Percentiles rank a stretch among this genome's conserved stretches.
These are phyloP conservation scores for Curvularia lunata DNA, from an alignment of 2,329 filamentous ascomycete genomes.

Conservation along the genomic window DNA sequence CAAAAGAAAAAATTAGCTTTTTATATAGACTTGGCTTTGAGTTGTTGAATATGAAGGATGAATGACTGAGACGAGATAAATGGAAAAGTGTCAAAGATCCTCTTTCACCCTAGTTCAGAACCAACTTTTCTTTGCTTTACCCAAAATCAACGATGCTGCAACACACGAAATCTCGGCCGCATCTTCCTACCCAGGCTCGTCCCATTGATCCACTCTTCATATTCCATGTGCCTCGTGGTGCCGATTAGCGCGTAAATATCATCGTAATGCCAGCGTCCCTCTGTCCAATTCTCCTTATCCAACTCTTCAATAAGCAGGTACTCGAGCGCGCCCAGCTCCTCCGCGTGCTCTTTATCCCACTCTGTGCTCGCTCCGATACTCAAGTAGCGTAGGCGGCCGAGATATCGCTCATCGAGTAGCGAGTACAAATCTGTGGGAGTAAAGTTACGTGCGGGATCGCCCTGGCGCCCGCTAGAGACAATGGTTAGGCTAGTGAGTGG, in stretches of 20 bases:
- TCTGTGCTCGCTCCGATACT: constrained; percentile 48
- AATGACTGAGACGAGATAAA: not conserved
- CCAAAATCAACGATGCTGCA: constrained; percentile 27
- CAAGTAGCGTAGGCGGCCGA: constrained; percentile 50
- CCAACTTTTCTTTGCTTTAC: not conserved
- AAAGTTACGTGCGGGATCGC: constrained; percentile 47
- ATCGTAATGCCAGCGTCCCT: constrained; percentile 45
- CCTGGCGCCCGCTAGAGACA: constrained; percentile 46
- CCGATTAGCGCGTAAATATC: constrained; percentile 11
- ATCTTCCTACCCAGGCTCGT: constrained; percentile 31
- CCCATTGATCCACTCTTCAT: constrained; percentile 31
- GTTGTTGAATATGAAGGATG: not conserved
- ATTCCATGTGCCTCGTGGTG: constrained; percentile 20
- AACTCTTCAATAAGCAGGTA: constrained; percentile 47
- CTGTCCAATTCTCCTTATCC: constrained; percentile 48
- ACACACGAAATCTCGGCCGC: constrained; percentile 30
- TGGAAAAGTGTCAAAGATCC: not conserved
- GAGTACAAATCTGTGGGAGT: constrained; percentile 51
- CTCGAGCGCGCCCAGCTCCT: constrained; percentile 49
- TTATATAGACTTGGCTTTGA: not conserved
- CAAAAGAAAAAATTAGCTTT: not conserved
- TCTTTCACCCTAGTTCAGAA: not conserved
- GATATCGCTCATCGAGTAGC: constrained; percentile 50
- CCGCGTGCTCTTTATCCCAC: constrained; percentile 47
- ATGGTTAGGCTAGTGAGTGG: constrained; percentile 50